Evolutionary conservation across 1,284 basidiomycete species (phyloP), one percentile per base, ranked within the genome.

Genomic region (Malassezia furfur): DNA sequence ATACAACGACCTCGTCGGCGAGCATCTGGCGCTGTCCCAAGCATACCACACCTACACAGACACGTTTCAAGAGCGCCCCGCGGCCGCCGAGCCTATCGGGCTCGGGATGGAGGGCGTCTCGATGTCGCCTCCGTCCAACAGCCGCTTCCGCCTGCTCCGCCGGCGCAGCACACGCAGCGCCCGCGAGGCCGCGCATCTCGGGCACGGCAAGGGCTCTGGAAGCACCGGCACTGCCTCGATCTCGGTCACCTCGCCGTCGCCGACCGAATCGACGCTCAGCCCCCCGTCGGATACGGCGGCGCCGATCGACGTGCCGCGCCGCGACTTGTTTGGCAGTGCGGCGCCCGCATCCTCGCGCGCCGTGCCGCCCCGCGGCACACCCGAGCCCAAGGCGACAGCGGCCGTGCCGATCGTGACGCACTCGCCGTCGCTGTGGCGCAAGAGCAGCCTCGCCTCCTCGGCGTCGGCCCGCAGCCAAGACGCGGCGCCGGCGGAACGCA

Each of bases 111-210:
- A 57, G 12, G 40, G 31, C 6, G 19, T 55, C 3, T 14, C 45
- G 21, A 11, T 12, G 17, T 41, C 54, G 11, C 28, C 54, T 0
- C 37, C 48, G 17, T 25, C 54, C 14, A 21, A 17, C 1, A 35
- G 36, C 3, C 54, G 54, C 5, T 38, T 56, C n/a, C 48, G 54
- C n/a, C 39, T 51, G 30, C 38, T 56, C 40, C 48, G 54, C 10
- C 35, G 54, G 12, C 48, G 54, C 34, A 56, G 54, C 14, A 34
- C 35, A 21, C 47, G 47, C 36, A 48, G 37, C 14, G 28, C 31
- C 6, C 47, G 47, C 47, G 47, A 48, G 15, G 5, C 45, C 15
- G 32, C 15, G 1, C 7, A 8, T 5, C 19, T 14, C 1, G 31
- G 10, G 1, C 30, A 22, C 8, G 5, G 17, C 39, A 40, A 40